Percentiles rank a stretch among this genome's conserved stretches.
phyloP scores from a whole-genome alignment of 2,329 filamentous ascomycete genomes.

The Lasiodiplodia theobromae region DNA sequence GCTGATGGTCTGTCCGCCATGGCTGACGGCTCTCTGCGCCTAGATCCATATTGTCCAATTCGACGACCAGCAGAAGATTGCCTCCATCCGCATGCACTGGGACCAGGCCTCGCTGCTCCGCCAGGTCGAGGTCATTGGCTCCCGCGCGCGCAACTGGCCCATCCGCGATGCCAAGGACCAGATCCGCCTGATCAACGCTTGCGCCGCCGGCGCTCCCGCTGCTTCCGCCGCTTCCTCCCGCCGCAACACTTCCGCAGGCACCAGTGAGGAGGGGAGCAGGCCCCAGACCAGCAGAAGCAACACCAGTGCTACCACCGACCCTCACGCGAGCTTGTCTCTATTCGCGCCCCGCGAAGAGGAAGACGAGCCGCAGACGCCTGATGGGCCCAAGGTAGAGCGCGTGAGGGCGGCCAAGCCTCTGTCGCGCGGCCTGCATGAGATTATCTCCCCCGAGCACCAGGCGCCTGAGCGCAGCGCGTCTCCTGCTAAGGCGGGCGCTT shows the following conservation, averaged over 20 bases:
- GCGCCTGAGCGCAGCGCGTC: conserved; percentile 36
- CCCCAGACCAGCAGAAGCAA: conserved; percentile 48
- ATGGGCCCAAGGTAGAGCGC: conserved; percentile 52
- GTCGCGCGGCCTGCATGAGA: conserved; percentile 72
- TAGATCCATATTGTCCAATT: conserved; percentile 82
- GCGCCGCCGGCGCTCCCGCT: conserved; percentile 44
- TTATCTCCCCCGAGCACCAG: conserved; percentile 65
- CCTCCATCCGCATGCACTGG: conserved; percentile 90
- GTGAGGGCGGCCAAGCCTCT: conserved; percentile 72
- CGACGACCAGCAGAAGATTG: conserved; percentile 76
- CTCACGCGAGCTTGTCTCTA: conserved; percentile 73
- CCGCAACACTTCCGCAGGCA: conserved; percentile 42
- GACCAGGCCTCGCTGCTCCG: conserved; percentile 93
- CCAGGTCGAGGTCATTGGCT: conserved; percentile 91
- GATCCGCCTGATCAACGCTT: conserved; percentile 73
- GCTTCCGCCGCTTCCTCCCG: conserved; percentile 53
- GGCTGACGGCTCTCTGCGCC: background rate
- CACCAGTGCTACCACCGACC: conserved; percentile 50
- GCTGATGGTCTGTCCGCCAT: background rate
- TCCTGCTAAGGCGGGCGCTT: conserved; percentile 57
- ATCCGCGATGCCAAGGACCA: conserved; percentile 89
- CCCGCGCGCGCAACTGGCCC: conserved; percentile 90
- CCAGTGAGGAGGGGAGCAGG: conserved; percentile 45
- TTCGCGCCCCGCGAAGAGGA: conserved; percentile 74
- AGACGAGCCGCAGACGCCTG: conserved; percentile 39